Conservation (phyloP, 2,329 filamentous ascomycete species). For the Phaeoacremonium minimum region DNA sequence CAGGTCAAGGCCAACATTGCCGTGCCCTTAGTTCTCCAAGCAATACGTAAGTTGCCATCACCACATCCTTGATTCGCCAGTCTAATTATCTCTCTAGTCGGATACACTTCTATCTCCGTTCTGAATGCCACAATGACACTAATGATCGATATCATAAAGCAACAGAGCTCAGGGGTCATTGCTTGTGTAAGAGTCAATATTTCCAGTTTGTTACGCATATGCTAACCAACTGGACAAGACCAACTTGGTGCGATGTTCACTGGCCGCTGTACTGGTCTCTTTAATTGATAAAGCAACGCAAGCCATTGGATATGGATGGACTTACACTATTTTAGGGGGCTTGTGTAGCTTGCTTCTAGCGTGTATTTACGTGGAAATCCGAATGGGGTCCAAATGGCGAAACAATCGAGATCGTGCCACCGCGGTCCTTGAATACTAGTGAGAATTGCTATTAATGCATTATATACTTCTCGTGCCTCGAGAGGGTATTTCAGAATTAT, state of each 20-base stretch:
- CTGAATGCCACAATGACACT: slow-evolving; percentile 25
- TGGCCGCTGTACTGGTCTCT: slow-evolving; percentile 20
- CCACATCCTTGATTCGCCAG: neutral
- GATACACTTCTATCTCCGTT: slow-evolving; percentile 22
- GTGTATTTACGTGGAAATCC: no score
- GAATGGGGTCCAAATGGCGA: no score
- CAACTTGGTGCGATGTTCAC: slow-evolving; percentile 20
- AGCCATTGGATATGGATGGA: no score
- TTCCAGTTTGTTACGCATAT: rapidly evolving
- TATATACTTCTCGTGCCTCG: no score
- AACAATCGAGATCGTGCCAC: no score
- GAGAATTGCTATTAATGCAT: no score
- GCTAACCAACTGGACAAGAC: slow-evolving; percentile 12
- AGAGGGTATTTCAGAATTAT: no score
- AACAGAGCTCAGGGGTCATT: slow-evolving; percentile 20
- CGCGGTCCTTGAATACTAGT: no score
- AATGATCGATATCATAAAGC: slow-evolving; percentile 23
- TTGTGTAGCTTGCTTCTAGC: no score
- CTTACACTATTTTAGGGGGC: no score
- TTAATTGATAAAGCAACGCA: no score
- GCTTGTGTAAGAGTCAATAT: slow-evolving; percentile 15
- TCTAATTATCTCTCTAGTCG: slow-evolving; percentile 12
- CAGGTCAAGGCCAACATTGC: slow-evolving; percentile 16
- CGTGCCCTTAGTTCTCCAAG: slow-evolving; percentile 16
- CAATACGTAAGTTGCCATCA: slow-evolving; percentile 15